Evolutionary conservation across 1,139 yeast species (phyloP).

Genomic region (Geotrichum phurueaensis): DNA sequence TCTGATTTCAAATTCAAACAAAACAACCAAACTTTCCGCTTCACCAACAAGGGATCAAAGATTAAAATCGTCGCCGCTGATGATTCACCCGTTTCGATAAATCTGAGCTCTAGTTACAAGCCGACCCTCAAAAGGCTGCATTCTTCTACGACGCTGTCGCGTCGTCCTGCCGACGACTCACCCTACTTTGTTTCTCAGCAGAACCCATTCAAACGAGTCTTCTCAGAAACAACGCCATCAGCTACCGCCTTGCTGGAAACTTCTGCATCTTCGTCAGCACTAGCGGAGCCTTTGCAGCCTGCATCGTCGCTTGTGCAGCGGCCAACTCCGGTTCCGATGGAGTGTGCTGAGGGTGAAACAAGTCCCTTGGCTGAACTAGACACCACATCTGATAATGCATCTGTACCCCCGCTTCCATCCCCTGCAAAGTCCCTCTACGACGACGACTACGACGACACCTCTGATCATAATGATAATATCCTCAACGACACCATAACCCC

Average conservation of each 20-base stretch:
- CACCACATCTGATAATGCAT: conserved; percentile 4
- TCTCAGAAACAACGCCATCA: background rate
- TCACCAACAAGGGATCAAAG: background rate
- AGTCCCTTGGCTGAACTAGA: background rate
- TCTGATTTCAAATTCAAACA: conserved; percentile 12
- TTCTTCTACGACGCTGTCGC: conserved; percentile 4
- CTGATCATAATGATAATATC: background rate
- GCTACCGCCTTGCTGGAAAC: background rate
- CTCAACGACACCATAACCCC: background rate
- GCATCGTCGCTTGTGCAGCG: background rate
- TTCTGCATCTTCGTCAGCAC: background rate
- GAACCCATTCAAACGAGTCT: conserved; percentile 7
- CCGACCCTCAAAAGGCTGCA: background rate
- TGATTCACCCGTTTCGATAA: background rate
- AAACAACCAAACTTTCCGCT: conserved; percentile 5
- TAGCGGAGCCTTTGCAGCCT: background rate
- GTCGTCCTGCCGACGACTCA: background rate
- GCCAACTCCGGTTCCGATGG: conserved; percentile 1
- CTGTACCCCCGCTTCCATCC: conserved; percentile 8
- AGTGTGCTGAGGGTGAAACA: conserved; percentile 6
- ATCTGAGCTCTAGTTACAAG: background rate
- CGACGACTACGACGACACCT: conserved; percentile 5
- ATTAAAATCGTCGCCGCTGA: conserved; percentile 1
- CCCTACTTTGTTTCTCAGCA: conserved; percentile 5
- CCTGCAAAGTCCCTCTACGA: conserved; percentile 8